phyloP scores from a whole-genome alignment of 495 filamentous ascomycete genomes.

The Viridothelium virens region DNA sequence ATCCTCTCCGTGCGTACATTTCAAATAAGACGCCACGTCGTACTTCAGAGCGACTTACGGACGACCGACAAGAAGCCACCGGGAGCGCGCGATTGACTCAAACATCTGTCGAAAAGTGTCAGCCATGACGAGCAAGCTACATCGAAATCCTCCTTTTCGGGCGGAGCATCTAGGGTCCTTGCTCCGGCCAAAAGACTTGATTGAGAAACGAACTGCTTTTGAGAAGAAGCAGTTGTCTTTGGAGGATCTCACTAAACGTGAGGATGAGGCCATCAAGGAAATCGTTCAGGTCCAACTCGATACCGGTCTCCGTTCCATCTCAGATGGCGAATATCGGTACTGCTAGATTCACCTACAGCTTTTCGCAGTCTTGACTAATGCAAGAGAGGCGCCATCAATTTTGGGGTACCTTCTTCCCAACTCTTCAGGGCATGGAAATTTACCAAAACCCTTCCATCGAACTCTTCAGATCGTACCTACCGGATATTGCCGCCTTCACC shows the following conservation, averaged over 20 bases:
- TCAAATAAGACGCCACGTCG: too few relatives aligned
- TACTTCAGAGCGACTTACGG: too few relatives aligned
- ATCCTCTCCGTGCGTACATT: neutral
- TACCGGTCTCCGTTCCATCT: slow-evolving; percentile 59
- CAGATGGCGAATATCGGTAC: slow-evolving; percentile 59
- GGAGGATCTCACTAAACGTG: slow-evolving; percentile 42
- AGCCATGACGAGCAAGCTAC: slow-evolving; percentile 23
- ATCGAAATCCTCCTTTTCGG: slow-evolving; percentile 62
- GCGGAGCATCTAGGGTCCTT: slow-evolving; percentile 82
- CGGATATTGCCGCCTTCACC: slow-evolving; percentile 68
- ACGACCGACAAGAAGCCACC: too few relatives aligned
- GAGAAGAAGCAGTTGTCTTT: slow-evolving; percentile 42
- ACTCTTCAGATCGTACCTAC: slow-evolving; percentile 67
- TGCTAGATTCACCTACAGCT: slow-evolving; percentile 64
- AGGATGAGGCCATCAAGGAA: slow-evolving; percentile 56
- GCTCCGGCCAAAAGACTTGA: slow-evolving; percentile 60
- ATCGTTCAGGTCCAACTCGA: slow-evolving; percentile 26
- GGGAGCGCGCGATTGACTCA: neutral
- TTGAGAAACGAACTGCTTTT: slow-evolving; percentile 51
- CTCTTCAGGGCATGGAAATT: slow-evolving; percentile 13
- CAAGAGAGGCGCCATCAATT: slow-evolving; percentile 57
- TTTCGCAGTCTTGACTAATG: slow-evolving; percentile 19
- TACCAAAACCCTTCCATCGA: slow-evolving; percentile 49
- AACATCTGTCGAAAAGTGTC: neutral
- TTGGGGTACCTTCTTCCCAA: slow-evolving; percentile 12